Conservation (phyloP, 2,329 filamentous ascomycete genomes). For the Botrytis fragariae region DNA sequence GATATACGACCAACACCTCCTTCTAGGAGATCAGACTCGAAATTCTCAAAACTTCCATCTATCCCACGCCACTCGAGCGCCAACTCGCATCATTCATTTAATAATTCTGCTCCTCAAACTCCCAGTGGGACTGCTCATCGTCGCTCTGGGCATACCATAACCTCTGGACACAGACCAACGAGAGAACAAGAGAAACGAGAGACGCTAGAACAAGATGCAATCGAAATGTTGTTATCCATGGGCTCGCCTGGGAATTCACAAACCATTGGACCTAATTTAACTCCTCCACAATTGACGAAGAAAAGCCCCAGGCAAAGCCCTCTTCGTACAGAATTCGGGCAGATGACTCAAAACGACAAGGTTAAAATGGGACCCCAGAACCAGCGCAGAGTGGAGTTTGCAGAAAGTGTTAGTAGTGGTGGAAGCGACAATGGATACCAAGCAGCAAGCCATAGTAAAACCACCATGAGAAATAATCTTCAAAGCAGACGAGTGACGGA, state of each 20-base stretch:
- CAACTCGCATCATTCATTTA: slow-evolving; percentile 10
- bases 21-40: slow-evolving; percentile 35
- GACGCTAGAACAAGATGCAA: slow-evolving; percentile 61
- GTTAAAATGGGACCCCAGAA: slow-evolving; percentile 26
- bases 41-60: slow-evolving; percentile 35
- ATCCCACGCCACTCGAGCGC: slow-evolving; percentile 26
- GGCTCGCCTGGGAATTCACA: slow-evolving; percentile 73
- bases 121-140: slow-evolving; percentile 22
- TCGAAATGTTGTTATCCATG: slow-evolving; percentile 79
- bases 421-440: slow-evolving; percentile 9
- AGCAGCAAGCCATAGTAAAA: not conserved
- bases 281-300: slow-evolving; percentile 43
- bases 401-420: slow-evolving; percentile 21
- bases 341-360: slow-evolving; percentile 27
- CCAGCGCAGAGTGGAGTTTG: slow-evolving; percentile 30
- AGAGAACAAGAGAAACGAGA: slow-evolving; percentile 56
- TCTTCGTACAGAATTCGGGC: slow-evolving; percentile 36
- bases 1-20: slow-evolving; percentile 38
- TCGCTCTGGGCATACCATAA: slow-evolving; percentile 44
- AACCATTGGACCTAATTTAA: slow-evolving; percentile 54
- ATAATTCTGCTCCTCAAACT: slow-evolving; percentile 32
- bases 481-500: slow-evolving; percentile 33
- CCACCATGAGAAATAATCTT: slow-evolving; percentile 22
- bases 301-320: slow-evolving; percentile 37
- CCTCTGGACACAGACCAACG: slow-evolving; percentile 61